Base-by-base conservation (phyloP, 768 basidiomycete species). In the Leucocoprinus birnbaumii region DNA sequence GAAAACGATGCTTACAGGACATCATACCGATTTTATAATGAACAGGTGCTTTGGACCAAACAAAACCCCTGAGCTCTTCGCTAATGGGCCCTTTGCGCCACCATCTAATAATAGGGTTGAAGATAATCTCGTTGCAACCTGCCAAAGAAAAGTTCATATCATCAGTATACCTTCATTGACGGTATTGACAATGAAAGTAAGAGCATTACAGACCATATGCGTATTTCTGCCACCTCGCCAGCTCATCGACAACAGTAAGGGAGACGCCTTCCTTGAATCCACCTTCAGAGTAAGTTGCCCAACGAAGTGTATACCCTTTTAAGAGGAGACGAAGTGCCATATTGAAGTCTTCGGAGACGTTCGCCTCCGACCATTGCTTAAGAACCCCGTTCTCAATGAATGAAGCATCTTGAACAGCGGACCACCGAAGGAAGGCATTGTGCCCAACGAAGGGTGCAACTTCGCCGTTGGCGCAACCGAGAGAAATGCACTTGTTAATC, bases 221-320 rank as follows among this genome's bases (percentile, higher is more conserved):
- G 55, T 79, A 79, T 59, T 94, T 96, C 61, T 94, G 91, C 94
- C 94, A 95, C 9, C 94, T 71, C 45, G 91, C 91, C 18, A 96
- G 68, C 67, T 96, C 94, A 67, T 96, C 93, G 24, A 91, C 91
- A 54, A 86, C 82, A 0, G 91, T 93, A 46, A 95, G 72, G 3
- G 84, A 86, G 19, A 95, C 93, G 53, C 93, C 93, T 64, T 95
- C 93, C 72, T 94, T 89, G 71, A 94, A 95, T 6, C 84, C 88
- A 34, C 91, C 85, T 31, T 88, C 77, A 1, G 83, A 86, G 68
- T 95, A 95, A 1, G 89, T 89, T 31, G 91, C 89, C 91, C 89
- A 87, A 11, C 87, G 79, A 58, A 91, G 77, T 53, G 82, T 85
- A 64, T 89, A 91, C 2, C 85, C 87, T 51, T 82, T 76, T 51